Evolutionary conservation across 805 yeast species (phyloP).

Genomic region (Wickerhamiella kurtzmanii): DNA sequence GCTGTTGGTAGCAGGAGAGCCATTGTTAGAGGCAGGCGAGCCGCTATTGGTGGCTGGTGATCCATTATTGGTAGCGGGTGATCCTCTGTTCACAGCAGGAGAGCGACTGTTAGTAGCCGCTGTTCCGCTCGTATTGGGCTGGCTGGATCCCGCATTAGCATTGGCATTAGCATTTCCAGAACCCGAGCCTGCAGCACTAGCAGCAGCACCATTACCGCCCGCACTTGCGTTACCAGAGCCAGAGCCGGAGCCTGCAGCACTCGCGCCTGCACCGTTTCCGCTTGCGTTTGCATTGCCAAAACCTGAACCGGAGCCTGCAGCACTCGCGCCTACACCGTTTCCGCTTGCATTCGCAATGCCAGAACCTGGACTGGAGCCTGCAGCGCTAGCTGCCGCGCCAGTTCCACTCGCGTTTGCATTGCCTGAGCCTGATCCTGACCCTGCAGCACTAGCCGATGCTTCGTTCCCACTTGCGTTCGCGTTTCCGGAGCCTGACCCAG

Average conservation of each 20-base stretch:
- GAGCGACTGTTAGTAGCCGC: too few relatives aligned
- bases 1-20: background rate
- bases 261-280: too few relatives aligned
- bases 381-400: background rate
- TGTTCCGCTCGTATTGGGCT: slow-evolving; percentile 2
- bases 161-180: slow-evolving; percentile 5
- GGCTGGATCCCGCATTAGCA: background rate
- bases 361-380: background rate
- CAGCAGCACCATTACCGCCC: background rate
- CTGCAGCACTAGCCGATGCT: background rate
- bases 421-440: slow-evolving; percentile 5
- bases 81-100: slow-evolving; percentile 2
- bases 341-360: background rate
- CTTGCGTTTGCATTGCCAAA: background rate
- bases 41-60: background rate
- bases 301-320: background rate
- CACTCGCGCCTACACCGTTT: background rate
- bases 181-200: slow-evolving; percentile 1
- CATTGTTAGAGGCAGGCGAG: background rate
- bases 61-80: slow-evolving; percentile 1
- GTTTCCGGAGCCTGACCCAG: background rate
- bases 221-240: slow-evolving; percentile 1
- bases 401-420: background rate
- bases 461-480: background rate
- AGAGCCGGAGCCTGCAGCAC: background rate